Percentiles rank a stretch among this genome's conserved stretches.
phyloP scores from a whole-genome alignment of 371 early-diverging fungal species.

The Mucor plumbeus region DNA sequence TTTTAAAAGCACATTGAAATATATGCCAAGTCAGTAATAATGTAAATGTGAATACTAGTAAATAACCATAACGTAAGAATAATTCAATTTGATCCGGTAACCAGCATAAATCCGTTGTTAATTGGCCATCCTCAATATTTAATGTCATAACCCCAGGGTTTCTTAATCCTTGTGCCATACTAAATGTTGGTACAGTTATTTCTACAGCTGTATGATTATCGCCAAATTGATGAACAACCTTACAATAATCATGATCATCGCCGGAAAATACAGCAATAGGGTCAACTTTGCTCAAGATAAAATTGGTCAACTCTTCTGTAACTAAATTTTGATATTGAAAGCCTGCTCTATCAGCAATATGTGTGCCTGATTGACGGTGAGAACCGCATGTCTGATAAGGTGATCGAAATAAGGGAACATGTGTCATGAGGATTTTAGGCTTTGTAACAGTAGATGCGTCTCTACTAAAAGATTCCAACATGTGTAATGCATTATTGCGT shows the following conservation, averaged over 20 bases:
- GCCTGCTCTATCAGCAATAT: constrained; percentile 61
- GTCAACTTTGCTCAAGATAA: constrained; percentile 64
- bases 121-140: constrained; percentile 8
- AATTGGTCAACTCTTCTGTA: constrained; percentile 47
- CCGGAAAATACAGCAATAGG: constrained; percentile 85
- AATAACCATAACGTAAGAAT: constrained; percentile 41
- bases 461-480: constrained; percentile 26
- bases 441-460: not conserved
- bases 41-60: constrained; percentile 19
- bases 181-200: constrained; percentile 58
- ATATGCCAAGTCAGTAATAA: not conserved
- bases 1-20: not conserved
- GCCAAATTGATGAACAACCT: constrained; percentile 30
- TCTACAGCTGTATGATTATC: constrained; percentile 25
- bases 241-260: constrained; percentile 94
- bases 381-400: constrained; percentile 73
- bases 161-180: constrained; percentile 61
- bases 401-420: constrained; percentile 82
- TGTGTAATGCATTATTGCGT: constrained; percentile 50
- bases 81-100: constrained; percentile 45
- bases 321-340: constrained; percentile 91
- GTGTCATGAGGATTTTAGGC: constrained; percentile 74
- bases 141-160: constrained; percentile 55
- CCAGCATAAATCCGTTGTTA: constrained; percentile 38
- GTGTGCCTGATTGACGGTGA: constrained; percentile 48